Evolutionary conservation across 2,329 filamentous ascomycete species (phyloP).

Genomic region (Metarhizium sp.): DNA sequence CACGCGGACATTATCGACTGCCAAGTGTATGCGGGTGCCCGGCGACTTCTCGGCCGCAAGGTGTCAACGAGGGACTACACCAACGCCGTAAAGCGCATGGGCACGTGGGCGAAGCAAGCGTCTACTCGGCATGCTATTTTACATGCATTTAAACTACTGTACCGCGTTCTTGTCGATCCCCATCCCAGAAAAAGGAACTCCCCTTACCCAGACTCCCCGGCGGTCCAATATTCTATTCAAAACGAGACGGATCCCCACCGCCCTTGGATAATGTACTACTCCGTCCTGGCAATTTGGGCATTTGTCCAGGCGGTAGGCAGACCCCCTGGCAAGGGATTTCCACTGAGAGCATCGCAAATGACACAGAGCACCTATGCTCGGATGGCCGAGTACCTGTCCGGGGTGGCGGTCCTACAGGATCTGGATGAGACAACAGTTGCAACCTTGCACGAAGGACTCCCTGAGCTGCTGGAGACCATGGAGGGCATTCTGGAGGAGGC

Average conservation of each 20-base stretch:
- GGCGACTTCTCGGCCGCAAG: conserved; percentile 65
- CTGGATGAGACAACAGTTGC: conserved; percentile 58
- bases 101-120: conserved; percentile 64
- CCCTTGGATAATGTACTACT: conserved; percentile 87
- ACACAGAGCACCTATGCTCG: conserved; percentile 22
- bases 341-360: conserved; percentile 36
- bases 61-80: conserved; percentile 68
- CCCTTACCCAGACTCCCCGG: conserved; percentile 23
- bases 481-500: conserved; percentile 32
- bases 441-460: conserved; percentile 50
- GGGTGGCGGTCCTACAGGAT: conserved; percentile 60
- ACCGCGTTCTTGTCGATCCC: conserved; percentile 58
- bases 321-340: conserved; percentile 35
- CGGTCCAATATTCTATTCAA: conserved; percentile 56
- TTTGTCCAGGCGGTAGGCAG: conserved; percentile 72
- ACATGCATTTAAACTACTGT: conserved; percentile 74
- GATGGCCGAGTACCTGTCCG: conserved; percentile 40
- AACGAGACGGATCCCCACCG: conserved; percentile 76
- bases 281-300: conserved; percentile 76
- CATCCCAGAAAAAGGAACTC: conserved; percentile 21
- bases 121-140: conserved; percentile 74
- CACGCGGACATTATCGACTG: conserved; percentile 85
- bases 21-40: conserved; percentile 78
- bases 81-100: conserved; percentile 67
- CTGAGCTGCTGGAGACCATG: conserved; percentile 35